phyloP scores from a whole-genome alignment of 202 grass and related monocot species.

The Bolboschoenoplectus hybrid region DNA sequence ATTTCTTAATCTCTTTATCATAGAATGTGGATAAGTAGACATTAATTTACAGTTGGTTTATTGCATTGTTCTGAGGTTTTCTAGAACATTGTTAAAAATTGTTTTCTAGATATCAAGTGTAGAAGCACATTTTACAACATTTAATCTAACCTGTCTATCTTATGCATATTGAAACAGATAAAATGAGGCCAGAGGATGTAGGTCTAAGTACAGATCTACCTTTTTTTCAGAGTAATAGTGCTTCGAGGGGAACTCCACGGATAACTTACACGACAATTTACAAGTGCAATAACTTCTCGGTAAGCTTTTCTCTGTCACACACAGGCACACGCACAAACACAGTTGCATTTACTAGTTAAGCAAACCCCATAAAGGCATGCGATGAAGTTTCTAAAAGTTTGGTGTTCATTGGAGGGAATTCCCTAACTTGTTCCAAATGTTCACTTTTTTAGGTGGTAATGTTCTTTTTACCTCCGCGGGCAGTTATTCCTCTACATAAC shows the following conservation, averaged over 20 bases:
- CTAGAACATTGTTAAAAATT: conserved; percentile 11
- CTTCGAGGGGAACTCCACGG: conserved; percentile 30
- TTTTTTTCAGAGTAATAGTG: conserved; percentile 36
- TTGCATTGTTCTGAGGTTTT: neutral
- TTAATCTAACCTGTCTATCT: conserved; percentile 9
- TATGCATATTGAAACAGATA: conserved; percentile 48
- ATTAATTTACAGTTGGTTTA: conserved; percentile 19
- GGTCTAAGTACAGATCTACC: conserved; percentile 49
- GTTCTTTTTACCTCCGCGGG: conserved; percentile 57
- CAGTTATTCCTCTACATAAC: conserved; percentile 74
- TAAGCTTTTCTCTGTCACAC: conserved; percentile 35
- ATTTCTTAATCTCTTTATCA: neutral
- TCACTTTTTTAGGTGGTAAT: conserved; percentile 54
- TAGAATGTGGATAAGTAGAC: neutral
- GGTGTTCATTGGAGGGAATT: neutral
- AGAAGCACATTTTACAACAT: neutral
- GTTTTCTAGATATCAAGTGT: neutral
- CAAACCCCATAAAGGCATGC: neutral
- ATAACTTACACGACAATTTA: conserved; percentile 60
- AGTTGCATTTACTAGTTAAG: neutral
- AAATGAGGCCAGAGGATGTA: conserved; percentile 54
- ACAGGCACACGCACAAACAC: neutral
- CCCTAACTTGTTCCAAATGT: conserved; percentile 21
- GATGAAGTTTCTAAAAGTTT: conserved; percentile 4
- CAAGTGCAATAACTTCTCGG: conserved; percentile 67